Base-by-base conservation (phyloP, 805 yeast genomes). In the Saturnispora diversa region DNA sequence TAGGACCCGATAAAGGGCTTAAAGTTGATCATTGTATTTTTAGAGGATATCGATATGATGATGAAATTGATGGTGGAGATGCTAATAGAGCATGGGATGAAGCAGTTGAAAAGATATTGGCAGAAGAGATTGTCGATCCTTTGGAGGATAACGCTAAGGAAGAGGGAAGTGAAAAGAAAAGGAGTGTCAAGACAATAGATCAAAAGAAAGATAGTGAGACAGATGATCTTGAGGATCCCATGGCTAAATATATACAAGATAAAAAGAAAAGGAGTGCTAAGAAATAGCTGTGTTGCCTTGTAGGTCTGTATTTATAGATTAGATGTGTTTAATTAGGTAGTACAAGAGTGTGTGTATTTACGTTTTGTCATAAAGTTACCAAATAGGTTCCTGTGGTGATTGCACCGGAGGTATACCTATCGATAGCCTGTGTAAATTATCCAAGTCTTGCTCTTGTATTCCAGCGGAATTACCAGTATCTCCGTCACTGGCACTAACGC, bases 71-170 rank as follows among this genome's bases (percentile, higher is more conserved):
- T 7, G 39, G 32, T 16, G 43, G 39, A 10, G 43, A 40, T 24
- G 43, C 43, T 13, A 40, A 40, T 20, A 29, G 15, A 30, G 43
- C 35, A 15, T 40, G 43, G 43, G 43, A 40, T 31, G 31, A 24
- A 9, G 43, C 29, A 8, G 36, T 40, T 11, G 15, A 22, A 21
- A 21, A 32, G 21, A 3, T 39, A 6, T 21, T 39, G 6, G 20
- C 13, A 4, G 12, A 20, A 6, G 32, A 38, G 11, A 30, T 26
- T 8, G 36, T 21, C 7, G 17, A 35, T 7, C 16, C 12, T 19
- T n/a, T n/a, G n/a, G 35, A 31, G 11, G 24, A 35, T 20, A 23
- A 25, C 9, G 16, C 17, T 25, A 22, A 34, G 8, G 30, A 35
- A 6, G 22, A 13, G 7, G 37, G 11, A 31, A 5, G 6, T 32